Evolutionary conservation across 73 alveolate genomes (phyloP), one percentile per base, ranked within the genome.

Genomic region (Stentor coeruleus): DNA sequence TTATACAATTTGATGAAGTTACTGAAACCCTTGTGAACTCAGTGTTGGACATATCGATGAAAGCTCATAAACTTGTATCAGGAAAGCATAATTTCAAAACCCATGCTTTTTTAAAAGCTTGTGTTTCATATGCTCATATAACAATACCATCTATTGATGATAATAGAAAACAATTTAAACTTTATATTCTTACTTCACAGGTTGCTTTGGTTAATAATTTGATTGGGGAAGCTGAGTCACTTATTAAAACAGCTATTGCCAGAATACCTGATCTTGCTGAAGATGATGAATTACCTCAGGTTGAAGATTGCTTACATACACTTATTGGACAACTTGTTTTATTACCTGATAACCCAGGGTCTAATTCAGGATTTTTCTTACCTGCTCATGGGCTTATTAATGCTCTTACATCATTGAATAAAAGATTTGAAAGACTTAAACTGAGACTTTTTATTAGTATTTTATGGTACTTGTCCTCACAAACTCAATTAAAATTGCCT

Each of bases 341-440:
- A 74, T 95, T 93, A 11, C 99, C 99, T 15, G 84, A 92, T 37
- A 93, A 92, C 90, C 99, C 99, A 0, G 97, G 35, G 38, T n/a
- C n/a, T n/a, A 75, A 92, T 77, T 87, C 85, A 73, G 86, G 91
- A 2, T 85, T 74, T 38, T 92, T 94, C 94, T 90, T 87, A 84
- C 77, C 89, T 75, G 95, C 92, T 3, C 90, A 89, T 66, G 99
- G 94, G 1, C 86, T 94, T 41, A 75, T 87, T 59, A 90, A 85
- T 86, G 59, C 94, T 41, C 73, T 91, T 49, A 81, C 39, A 74
- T 85, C 59, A 86, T 82, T 38, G 86, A 81, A 37, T 91, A 94
- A 93, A 88, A 91, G 30, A 57, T 60, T 75, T 76, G 77, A 81
- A 85, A 81, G 60, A 57, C 86, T 39, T 76, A 93, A 86, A 81